Conservation (phyloP, 2,329 filamentous ascomycete species). For the Neophaeococcomyces mojaviensis region DNA sequence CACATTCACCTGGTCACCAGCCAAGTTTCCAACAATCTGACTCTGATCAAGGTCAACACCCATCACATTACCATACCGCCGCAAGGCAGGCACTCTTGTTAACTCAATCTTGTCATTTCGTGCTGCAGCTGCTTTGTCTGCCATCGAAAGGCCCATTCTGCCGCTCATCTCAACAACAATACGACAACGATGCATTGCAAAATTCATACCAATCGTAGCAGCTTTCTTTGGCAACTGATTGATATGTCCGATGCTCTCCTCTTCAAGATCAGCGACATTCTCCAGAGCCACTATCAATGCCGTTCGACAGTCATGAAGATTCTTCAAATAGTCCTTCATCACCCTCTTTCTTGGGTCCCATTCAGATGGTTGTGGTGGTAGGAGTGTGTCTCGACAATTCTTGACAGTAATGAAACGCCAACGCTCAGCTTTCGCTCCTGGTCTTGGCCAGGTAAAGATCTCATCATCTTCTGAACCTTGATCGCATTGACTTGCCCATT, state of each 20-base stretch:
- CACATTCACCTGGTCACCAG: no score
- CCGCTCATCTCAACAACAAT: conserved; percentile 4
- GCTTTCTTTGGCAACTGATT: conserved; percentile 9
- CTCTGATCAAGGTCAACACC: neutral
- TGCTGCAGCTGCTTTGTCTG: neutral
- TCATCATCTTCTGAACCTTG: conserved; percentile 6
- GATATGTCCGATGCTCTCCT: neutral
- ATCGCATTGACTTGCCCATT: conserved; percentile 8
- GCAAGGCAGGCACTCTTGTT: conserved; percentile 8
- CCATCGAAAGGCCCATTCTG: neutral
- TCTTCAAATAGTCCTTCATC: conserved; percentile 8
- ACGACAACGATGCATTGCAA: conserved; percentile 12
- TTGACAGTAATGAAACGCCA: conserved; percentile 12
- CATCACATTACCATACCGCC: conserved; percentile 10
- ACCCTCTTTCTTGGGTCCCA: conserved; percentile 11
- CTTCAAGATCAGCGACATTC: neutral
- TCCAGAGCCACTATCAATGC: neutral
- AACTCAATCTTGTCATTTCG: conserved; percentile 4
- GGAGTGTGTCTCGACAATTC: conserved; percentile 7
- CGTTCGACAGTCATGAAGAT: neutral
- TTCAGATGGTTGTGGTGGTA: conserved; percentile 1
- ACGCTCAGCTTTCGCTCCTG: conserved; percentile 9
- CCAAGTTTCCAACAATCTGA: neutral
- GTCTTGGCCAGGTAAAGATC: conserved; percentile 11
- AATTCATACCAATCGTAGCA: conserved; percentile 10